Evolutionary conservation across 1,139 yeast genomes (phyloP), one percentile per base, ranked within the genome.

Genomic region (Hyphopichia fennica): DNA sequence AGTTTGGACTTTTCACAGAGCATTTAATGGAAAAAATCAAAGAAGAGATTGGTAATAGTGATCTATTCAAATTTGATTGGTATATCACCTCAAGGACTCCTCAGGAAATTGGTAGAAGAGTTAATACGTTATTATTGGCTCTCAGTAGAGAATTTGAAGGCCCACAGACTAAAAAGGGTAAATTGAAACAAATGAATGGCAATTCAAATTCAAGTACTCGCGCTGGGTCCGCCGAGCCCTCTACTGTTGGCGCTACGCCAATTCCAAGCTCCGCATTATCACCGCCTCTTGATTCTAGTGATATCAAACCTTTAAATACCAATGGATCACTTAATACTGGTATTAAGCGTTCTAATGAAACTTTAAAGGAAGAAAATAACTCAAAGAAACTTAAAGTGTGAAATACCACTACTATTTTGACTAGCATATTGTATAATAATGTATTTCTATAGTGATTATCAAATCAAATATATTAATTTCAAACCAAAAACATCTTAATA

Each of bases 11-110:
- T 18, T 80, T 83, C 53, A 70, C 81, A 27, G 88, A 85, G 33
- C 77, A 81, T 43, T 69, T 93, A 36, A 82, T 79, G 51, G 96
- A 91, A 50, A 77, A 75, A 50, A 81, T 93, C 38, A 87, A 88
- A 48, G 87, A 84, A 45, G 95, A 88, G 40, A 84, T 91, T 19
- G 65, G 79, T 45, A 70, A 72, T 8, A 83, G 91, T 45, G 93
- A 88, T 37, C 62, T 87, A 41, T 93, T 93, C 68, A 77, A 79
- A 40, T 93, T 89, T 60, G 96, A 93, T 56, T 93, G 96, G 95
- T 93, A 83, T 60, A 79, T 93, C 58, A 72, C 79, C 48, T 87
- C 96, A 0, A 75, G 99, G 52, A 84, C 96, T 0, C 81, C 96
- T 0, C 85, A 82, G 48, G 99, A 93, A 56, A 58, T 93, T 36